A percentile compares a stretch with the other conserved stretches of the same genome.
Evolutionary conservation across 192 early-diverging fungal species (phyloP).

Genomic region (Endogone sp.): DNA sequence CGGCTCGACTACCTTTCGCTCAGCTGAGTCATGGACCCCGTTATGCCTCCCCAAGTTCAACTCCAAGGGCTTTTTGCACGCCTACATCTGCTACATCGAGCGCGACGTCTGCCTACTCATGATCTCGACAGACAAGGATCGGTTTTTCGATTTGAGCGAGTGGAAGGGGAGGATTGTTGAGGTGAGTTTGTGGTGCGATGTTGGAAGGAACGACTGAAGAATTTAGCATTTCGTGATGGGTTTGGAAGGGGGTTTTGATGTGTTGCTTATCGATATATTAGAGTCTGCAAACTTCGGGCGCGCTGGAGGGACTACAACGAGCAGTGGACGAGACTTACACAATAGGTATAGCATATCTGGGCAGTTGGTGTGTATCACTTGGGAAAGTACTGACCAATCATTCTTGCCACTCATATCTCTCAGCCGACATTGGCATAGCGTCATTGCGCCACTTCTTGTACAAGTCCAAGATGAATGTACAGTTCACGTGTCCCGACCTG

Average conservation of each 20-base stretch:
- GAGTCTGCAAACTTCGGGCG: constrained; percentile 15
- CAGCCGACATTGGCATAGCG: constrained; percentile 60
- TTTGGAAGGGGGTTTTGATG: constrained; percentile 11
- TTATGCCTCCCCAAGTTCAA: constrained; percentile 93
- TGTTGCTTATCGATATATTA: constrained; percentile 3
- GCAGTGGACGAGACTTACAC: constrained; percentile 45
- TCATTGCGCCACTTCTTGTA: constrained; percentile 71
- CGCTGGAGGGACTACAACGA: constrained; percentile 38
- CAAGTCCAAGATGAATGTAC: constrained; percentile 55
- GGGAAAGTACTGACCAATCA: too few species aligned
- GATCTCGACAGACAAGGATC: constrained; percentile 76
- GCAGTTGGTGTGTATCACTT: too few species aligned
- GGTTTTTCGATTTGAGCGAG: constrained; percentile 75
- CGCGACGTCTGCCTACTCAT: constrained; percentile 68
- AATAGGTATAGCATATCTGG: constrained; percentile 24
- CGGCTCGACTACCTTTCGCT: constrained; percentile 68
- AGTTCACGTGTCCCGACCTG: constrained; percentile 63
- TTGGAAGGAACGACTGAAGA: neutral
- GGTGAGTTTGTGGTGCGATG: constrained; percentile 21
- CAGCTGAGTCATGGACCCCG: constrained; percentile 90
- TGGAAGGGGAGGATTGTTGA: constrained; percentile 64
- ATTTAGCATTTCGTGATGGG: neutral
- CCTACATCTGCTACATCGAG: constrained; percentile 79
- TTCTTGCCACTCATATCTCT: too few species aligned
- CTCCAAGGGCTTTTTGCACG: constrained; percentile 81